Evolutionary conservation across 306 rosid species (phyloP), one percentile per base, ranked within the genome.

Genomic region (Acmispon strigosus): DNA sequence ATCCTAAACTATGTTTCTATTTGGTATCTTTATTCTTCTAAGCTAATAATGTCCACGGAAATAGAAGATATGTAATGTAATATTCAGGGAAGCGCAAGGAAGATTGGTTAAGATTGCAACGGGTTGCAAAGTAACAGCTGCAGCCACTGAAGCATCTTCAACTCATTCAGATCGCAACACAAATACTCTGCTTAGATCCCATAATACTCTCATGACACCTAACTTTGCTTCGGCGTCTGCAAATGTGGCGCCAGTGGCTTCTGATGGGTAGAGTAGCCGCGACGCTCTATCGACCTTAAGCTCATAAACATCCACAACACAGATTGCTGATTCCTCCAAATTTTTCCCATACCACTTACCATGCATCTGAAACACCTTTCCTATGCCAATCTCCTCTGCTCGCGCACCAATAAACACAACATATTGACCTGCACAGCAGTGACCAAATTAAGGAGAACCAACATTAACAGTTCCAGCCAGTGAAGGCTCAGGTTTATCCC

Each of bases 191-290:
- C 69, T 86, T 3, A 81, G 71, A 85, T 85, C 90, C 98, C 98
- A 92, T 65, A 90, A 68, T 57, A 90, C 92, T 81, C 96, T 77
- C 91, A 86, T 86, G 42, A 86, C 83, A 55, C 96, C 96, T 2
- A 86, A 61, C 81, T 82, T 88, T 22, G 66, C 48, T 74, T 83
- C 89, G 70, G 96, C 91, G 58, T 90, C 98, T 13, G 84, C 82
- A 81, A 90, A 92, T 6, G 96, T 74, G 45, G 66, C 66, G 47
- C 96, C 98, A 0, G 85, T 73, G 36, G 86, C 82, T 71, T 83
- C 84, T 10, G 91, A 85, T 0, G 91, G 89, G 72, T 85, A 84
- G 22, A 96, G 96, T 69, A 92, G 82, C 71, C 52, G 64, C 18
- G 41, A 59, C 59, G 76, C 78, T 68, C 81, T 82, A 79, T 81